Conservation (phyloP, 1,284 basidiomycete species). For the Leccinum pachyderme region DNA sequence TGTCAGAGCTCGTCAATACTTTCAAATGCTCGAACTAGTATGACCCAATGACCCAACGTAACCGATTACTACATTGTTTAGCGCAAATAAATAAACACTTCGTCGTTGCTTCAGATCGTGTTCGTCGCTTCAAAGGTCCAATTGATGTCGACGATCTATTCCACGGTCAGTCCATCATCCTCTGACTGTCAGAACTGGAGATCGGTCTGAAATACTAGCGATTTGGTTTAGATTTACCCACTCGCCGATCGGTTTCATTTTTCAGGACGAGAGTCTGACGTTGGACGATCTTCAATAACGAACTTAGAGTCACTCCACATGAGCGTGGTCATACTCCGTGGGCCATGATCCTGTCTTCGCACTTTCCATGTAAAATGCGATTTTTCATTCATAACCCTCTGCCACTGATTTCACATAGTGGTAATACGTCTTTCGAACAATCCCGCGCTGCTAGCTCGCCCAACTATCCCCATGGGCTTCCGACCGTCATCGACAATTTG, state of each 20-base stretch:
- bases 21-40: background rate
- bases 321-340: too few species aligned
- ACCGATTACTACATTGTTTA: background rate
- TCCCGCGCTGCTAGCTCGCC: background rate
- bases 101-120: background rate
- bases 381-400: background rate
- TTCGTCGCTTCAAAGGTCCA: background rate
- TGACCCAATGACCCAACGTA: background rate
- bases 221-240: background rate
- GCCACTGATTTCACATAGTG: background rate
- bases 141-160: background rate
- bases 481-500: background rate
- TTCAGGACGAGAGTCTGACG: background rate
- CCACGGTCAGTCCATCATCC: background rate
- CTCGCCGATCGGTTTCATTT: background rate
- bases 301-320: background rate
- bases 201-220: background rate
- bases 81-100: background rate
- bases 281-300: background rate
- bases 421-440: background rate
- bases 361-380: background rate
- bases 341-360: too few species aligned
- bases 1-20: background rate
- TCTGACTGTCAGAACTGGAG: background rate
- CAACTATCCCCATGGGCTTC: background rate